phyloP scores from a whole-genome alignment of 768 basidiomycete genomes.

The Hortiboletus campestris region DNA sequence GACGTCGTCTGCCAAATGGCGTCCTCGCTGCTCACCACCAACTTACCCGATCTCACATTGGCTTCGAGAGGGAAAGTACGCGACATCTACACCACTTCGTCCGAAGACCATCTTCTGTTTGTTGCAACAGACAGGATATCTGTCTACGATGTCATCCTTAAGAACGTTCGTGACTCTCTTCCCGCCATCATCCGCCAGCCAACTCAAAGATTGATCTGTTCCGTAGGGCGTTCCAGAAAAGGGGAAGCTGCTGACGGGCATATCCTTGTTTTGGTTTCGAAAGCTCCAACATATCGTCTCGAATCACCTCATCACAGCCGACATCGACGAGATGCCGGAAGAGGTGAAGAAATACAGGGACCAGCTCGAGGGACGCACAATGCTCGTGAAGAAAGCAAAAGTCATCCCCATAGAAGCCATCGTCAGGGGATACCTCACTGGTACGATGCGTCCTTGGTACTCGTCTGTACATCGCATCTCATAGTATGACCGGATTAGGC shows the following conservation, averaged over 20 bases:
- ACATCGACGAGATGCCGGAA: conserved; percentile 78
- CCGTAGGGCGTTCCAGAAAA: conserved; percentile 90
- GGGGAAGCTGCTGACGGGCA: conserved; percentile 82
- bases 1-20: conserved; percentile 17
- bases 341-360: conserved; percentile 71
- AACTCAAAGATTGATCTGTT: not conserved
- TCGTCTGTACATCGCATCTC: conserved; percentile 4
- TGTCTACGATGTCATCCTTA: conserved; percentile 93
- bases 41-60: conserved; percentile 62
- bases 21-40: conserved; percentile 48
- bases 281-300: conserved; percentile 77
- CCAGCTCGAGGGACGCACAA: conserved; percentile 79
- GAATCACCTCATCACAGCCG: conserved; percentile 83
- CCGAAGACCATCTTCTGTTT: conserved; percentile 76
- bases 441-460: conserved; percentile 40
- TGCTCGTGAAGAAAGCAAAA: conserved; percentile 88
- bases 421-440: conserved; percentile 95
- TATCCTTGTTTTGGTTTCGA: conserved; percentile 95
- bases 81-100: conserved; percentile 83
- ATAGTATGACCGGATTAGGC: conserved; percentile 47
- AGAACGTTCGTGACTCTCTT: conserved; percentile 63
- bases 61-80: conserved; percentile 93
- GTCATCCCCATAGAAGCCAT: conserved; percentile 94
- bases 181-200: not conserved
- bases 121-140: conserved; percentile 96